Percentiles rank a stretch among this genome's conserved stretches.
Evolutionary conservation across 2,329 filamentous ascomycete species (phyloP).

Genomic region (Colletotrichum australisinense): DNA sequence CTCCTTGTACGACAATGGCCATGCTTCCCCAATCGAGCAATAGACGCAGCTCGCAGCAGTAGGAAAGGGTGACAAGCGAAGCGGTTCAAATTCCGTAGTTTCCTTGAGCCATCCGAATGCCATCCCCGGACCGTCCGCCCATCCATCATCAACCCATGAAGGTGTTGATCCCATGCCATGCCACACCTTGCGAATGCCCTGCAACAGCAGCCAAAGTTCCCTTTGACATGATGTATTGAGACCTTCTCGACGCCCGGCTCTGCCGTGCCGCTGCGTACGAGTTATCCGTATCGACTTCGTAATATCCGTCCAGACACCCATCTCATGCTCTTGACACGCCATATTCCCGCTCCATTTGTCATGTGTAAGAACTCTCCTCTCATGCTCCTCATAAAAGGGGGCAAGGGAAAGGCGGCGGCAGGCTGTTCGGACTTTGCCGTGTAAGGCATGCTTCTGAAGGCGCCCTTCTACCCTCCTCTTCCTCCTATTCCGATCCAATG

Average conservation of each 20-base stretch:
- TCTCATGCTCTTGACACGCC: neutral
- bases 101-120: neutral
- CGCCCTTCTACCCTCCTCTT: neutral
- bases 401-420: neutral
- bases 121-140: neutral
- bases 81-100: neutral
- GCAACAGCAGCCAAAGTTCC: neutral
- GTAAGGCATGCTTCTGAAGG: neutral
- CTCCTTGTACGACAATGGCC: constrained; percentile 7
- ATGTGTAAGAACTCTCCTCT: neutral
- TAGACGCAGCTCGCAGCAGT: constrained; percentile 4
- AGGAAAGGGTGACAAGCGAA: constrained; percentile 3
- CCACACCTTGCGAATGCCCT: neutral
- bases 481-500: neutral
- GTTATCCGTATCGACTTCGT: neutral
- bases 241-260: neutral
- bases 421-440: neutral
- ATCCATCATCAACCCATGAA: neutral
- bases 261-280: neutral
- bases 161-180: neutral
- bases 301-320: neutral
- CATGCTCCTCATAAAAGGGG: neutral
- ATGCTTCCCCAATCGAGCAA: constrained; percentile 12
- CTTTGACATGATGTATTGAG: neutral
- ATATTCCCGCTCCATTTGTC: neutral